A percentile compares a stretch with the other conserved stretches of the same genome.
phyloP scores from a whole-genome alignment of 345 rosid species.

The Boechera retrofracta region DNA sequence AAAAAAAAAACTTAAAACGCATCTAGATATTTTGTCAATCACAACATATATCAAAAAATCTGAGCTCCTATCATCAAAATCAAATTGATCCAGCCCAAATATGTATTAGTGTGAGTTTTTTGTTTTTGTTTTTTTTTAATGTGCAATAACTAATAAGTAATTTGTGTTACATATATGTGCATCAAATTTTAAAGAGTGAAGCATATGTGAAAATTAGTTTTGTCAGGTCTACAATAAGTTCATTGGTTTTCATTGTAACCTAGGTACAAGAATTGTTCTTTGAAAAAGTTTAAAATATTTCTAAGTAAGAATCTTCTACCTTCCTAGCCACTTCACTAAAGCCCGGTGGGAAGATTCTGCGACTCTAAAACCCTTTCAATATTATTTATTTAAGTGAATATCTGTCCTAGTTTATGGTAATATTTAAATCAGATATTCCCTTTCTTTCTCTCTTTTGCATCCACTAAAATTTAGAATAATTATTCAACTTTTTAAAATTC shows the following conservation, averaged over 20 bases:
- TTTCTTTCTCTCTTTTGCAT: conserved; percentile 37
- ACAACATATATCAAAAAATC: not conserved
- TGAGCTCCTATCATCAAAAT: not conserved
- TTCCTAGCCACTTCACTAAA: conserved; percentile 45
- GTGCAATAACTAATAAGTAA: not conserved
- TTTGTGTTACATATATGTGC: not conserved
- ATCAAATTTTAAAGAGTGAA: not conserved
- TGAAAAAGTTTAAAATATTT: conserved; percentile 19
- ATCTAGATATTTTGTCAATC: not conserved
- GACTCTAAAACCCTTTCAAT: conserved; percentile 38
- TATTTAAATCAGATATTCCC: conserved; percentile 34
- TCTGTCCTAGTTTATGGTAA: conserved; percentile 36
- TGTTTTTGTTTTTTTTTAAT: not conserved
- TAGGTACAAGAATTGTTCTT: not conserved
- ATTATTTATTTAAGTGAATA: conserved; percentile 31
- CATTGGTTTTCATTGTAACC: conserved; percentile 10
- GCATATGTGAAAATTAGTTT: not conserved
- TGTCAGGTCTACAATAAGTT: not conserved
- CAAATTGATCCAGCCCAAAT: not conserved
- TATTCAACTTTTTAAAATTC: conserved; percentile 27
- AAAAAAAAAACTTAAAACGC: not conserved
- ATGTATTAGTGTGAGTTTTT: too few relatives aligned
- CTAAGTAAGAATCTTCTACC: conserved; percentile 40
- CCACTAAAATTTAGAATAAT: conserved; percentile 44
- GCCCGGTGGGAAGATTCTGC: conserved; percentile 42